These are phyloP conservation scores for Erythrophleum ivorense DNA, from an alignment of 331 rosid species.

Conservation along the genomic window DNA sequence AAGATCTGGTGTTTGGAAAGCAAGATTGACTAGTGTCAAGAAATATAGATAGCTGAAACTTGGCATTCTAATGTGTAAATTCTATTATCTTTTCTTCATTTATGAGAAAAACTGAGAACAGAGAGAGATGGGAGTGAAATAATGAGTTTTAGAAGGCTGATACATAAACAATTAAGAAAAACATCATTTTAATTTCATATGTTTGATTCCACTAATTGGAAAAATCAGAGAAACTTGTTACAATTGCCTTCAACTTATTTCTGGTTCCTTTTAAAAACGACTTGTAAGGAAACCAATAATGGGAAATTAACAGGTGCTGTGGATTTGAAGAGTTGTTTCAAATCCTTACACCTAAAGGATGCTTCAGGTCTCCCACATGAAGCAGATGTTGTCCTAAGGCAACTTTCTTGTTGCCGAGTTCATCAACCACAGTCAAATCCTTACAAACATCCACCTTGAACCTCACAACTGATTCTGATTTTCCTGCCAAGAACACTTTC, in stretches of 20 bases:
- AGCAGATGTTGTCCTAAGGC: conserved; percentile 79
- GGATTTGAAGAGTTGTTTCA: conserved; percentile 57
- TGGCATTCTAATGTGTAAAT: background rate
- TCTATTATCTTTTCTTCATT: background rate
- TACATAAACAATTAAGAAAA: background rate
- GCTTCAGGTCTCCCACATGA: conserved; percentile 85
- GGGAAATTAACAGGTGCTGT: conserved; percentile 18
- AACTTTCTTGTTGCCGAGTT: conserved; percentile 74
- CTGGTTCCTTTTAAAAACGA: conserved; percentile 33
- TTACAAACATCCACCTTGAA: conserved; percentile 87
- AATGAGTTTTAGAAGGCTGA: background rate
- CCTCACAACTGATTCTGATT: conserved; percentile 60
- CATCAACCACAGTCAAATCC: conserved; percentile 87
- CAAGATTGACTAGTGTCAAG: background rate
- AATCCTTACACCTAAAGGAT: conserved; percentile 67
- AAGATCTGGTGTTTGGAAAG: background rate
- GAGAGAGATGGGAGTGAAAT: background rate
- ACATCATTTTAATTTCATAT: background rate
- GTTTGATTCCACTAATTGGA: conserved; percentile 39
- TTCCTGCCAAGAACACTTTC: conserved; percentile 61
- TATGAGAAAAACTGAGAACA: background rate
- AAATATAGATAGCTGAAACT: background rate
- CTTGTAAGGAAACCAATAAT: conserved; percentile 38
- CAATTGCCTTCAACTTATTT: conserved; percentile 45
- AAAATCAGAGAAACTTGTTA: conserved; percentile 41